phyloP scores from a whole-genome alignment of 768 basidiomycete species.

The Mycena latifolia region DNA sequence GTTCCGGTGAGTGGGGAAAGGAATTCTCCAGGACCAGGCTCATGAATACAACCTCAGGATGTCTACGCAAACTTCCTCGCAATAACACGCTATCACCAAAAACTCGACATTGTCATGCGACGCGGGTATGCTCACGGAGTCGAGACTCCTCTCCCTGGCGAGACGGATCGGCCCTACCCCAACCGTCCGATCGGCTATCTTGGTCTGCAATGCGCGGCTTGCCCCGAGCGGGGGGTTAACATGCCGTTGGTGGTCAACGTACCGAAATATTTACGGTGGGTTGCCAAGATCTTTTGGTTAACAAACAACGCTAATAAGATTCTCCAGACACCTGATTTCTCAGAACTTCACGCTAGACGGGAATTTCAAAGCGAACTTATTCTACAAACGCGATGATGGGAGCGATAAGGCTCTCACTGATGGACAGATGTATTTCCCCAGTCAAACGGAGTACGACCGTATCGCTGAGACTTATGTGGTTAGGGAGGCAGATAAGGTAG shows the following conservation, averaged over 20 bases:
- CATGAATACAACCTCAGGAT: too few species aligned
- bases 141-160: constrained; percentile 1
- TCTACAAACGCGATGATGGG: constrained; percentile 28
- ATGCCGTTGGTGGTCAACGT: constrained; percentile 11
- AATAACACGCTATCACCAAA: too few species aligned
- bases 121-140: too few species aligned
- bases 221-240: too few species aligned
- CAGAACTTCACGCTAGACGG: constrained; percentile 2
- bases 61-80: too few species aligned
- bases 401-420: constrained; percentile 15
- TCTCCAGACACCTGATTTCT: neutral
- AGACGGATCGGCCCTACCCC: neutral
- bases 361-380: constrained; percentile 22
- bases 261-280: neutral
- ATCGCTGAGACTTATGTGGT: constrained; percentile 3
- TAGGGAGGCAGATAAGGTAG: too few species aligned
- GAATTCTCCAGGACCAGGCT: too few species aligned
- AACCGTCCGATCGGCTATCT: too few species aligned
- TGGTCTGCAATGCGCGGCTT: too few species aligned
- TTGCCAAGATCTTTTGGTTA: too few species aligned
- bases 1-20: constrained; percentile 8
- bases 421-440: constrained; percentile 22
- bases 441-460: constrained; percentile 3
- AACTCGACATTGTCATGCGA: too few species aligned
- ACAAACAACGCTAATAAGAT: too few species aligned